phyloP scores from a whole-genome alignment of 2,329 filamentous ascomycete species.

The Fusarium goolgardi region DNA sequence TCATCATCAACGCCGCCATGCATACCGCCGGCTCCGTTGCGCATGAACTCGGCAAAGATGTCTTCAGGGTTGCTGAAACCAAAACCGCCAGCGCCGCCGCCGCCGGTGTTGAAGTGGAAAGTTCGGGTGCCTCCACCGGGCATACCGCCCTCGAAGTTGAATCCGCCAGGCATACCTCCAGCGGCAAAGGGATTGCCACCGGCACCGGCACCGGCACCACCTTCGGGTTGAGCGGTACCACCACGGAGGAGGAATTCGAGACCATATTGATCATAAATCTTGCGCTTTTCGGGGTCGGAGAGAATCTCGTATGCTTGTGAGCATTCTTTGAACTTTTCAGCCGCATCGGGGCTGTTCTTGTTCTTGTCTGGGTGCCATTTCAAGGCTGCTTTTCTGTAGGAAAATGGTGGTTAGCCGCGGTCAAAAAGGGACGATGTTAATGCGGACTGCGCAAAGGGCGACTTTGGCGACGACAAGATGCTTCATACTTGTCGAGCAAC shows the following conservation, averaged over 20 bases:
- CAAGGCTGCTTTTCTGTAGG: constrained; percentile 80
- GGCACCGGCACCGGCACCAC: constrained; percentile 60
- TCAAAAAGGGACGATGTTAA: not conserved
- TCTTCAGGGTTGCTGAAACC: constrained; percentile 84
- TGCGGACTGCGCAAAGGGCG: not conserved
- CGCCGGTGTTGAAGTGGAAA: constrained; percentile 72
- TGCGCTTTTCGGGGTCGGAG: constrained; percentile 95
- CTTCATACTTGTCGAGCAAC: constrained; percentile 3
- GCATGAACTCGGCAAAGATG: constrained; percentile 88
- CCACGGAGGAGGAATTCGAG: constrained; percentile 92
- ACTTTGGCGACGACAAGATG: not conserved
- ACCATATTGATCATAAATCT: constrained; percentile 93
- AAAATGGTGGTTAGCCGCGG: constrained; percentile 51
- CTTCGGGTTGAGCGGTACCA: constrained; percentile 74
- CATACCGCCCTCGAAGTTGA: constrained; percentile 63
- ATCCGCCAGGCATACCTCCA: constrained; percentile 64
- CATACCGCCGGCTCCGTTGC: constrained; percentile 60
- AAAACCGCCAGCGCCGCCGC: constrained; percentile 72
- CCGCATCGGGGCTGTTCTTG: constrained; percentile 84
- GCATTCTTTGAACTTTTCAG: constrained; percentile 97
- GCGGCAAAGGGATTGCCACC: constrained; percentile 70
- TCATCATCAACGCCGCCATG: constrained; percentile 58
- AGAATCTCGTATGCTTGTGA: constrained; percentile 98
- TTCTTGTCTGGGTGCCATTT: constrained; percentile 99
- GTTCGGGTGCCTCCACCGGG: constrained; percentile 60